A percentile compares a stretch with the other conserved stretches of the same genome.
phyloP scores from a whole-genome alignment of 2,329 filamentous ascomycete genomes.

The Microcera coccophila region DNA sequence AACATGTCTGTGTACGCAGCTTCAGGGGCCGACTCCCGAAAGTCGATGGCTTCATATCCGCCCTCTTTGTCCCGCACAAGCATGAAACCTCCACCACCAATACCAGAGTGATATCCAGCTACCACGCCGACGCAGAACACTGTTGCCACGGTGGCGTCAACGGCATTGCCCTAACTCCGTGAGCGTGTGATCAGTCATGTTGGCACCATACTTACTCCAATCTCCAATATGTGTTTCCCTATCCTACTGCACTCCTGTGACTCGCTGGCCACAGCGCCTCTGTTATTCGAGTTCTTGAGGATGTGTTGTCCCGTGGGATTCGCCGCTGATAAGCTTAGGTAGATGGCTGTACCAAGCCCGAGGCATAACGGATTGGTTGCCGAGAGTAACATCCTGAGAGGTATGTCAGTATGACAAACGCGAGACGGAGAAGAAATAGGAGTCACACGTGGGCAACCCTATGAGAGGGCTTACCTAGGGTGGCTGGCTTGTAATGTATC shows the following conservation, averaged over 20 bases:
- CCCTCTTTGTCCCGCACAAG: constrained; percentile 69
- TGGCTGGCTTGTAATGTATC: no score
- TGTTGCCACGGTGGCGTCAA: constrained; percentile 70
- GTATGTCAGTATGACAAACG: no score
- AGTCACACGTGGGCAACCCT: no score
- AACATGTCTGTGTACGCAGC: constrained; percentile 85
- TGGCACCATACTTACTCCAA: constrained; percentile 40
- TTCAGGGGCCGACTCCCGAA: constrained; percentile 80
- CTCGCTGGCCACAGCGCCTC: constrained; percentile 67
- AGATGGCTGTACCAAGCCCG: no score
- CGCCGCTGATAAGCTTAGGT: no score
- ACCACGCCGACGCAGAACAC: constrained; percentile 72
- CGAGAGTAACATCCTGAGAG: no score
- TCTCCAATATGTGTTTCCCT: not conserved
- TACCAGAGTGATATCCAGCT: constrained; percentile 74
- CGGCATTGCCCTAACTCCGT: constrained; percentile 61
- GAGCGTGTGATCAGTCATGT: not conserved
- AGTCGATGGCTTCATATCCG: constrained; percentile 83
- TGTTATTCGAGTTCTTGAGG: not conserved
- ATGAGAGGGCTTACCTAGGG: no score
- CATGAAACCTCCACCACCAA: constrained; percentile 90
- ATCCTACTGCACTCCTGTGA: constrained; percentile 56
- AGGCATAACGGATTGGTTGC: no score
- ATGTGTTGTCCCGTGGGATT: not conserved
- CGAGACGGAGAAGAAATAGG: no score